These are phyloP conservation scores for Phoenix roebelenii DNA, from an alignment of 176 grass and related monocot genomes.

Conservation along the genomic window DNA sequence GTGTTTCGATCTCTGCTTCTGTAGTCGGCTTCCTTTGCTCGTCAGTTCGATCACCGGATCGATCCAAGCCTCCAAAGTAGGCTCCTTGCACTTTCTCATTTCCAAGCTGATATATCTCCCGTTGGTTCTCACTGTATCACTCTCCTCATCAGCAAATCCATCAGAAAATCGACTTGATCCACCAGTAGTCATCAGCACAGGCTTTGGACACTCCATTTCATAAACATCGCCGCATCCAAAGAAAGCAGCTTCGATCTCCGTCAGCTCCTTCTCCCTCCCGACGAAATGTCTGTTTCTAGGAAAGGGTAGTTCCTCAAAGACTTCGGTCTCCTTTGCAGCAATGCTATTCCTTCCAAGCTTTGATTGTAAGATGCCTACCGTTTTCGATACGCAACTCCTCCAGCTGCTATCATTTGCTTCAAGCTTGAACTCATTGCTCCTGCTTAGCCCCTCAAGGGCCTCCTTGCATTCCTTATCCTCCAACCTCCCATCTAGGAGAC, in stretches of 20 bases:
- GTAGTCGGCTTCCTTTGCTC: slow-evolving; percentile 57
- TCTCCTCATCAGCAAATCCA: slow-evolving; percentile 86
- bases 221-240: slow-evolving; percentile 67
- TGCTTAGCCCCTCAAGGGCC: slow-evolving; percentile 73
- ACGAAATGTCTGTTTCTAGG: slow-evolving; percentile 75
- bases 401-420: slow-evolving; percentile 81
- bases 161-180: slow-evolving; percentile 70
- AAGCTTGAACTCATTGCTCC: slow-evolving; percentile 76
- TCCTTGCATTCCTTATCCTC: slow-evolving; percentile 89
- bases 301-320: slow-evolving; percentile 48
- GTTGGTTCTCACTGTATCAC: slow-evolving; percentile 54
- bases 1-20: slow-evolving; percentile 72
- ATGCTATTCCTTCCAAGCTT: slow-evolving; percentile 88
- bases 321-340: slow-evolving; percentile 50
- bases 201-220: slow-evolving; percentile 60
- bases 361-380: slow-evolving; percentile 44
- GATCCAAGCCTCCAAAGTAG: slow-evolving; percentile 89
- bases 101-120: slow-evolving; percentile 74
- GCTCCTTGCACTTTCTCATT: slow-evolving; percentile 91
- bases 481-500: slow-evolving; percentile 59
- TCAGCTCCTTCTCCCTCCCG: slow-evolving; percentile 90
- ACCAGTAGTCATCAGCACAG: slow-evolving; percentile 25
- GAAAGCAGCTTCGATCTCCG: slow-evolving; percentile 68
- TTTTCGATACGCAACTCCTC: slow-evolving; percentile 66
- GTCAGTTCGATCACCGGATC: slow-evolving; percentile 78